Evolutionary conservation across 306 rosid species (phyloP), one percentile per base, ranked within the genome.

Genomic region (Coriaria nepalensis): DNA sequence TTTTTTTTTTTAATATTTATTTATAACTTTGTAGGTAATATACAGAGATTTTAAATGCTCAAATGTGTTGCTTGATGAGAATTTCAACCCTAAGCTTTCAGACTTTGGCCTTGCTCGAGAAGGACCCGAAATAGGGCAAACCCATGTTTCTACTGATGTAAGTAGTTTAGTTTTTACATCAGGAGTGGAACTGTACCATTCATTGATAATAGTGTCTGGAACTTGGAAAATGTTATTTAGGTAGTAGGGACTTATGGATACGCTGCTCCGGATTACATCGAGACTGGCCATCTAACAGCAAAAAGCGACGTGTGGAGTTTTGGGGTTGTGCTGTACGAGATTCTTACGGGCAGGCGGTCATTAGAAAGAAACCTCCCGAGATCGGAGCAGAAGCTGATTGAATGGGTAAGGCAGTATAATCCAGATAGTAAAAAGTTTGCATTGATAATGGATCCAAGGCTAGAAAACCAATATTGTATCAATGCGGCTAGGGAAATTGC

Each of bases 241-340:
- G 96, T 86, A 33, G 61, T 86, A 54, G 96, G 93, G 13, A 86
- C 96, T n/a, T 55, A 61, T 44, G 96, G 96, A 46, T 82, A 86
- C 56, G 96, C 96, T 49, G 96, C 96, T 56, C 96, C 96, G 15
- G 90, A 86, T 66, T 86, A 82, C 73, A 66, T 86, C 8, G 70
- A 74, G 54, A 86, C 96, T 0, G 96, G 93, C 4, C 96, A 86
- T 77, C 81, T 86, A 55, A 86, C 96, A 9, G 54, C 73, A 14
- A 86, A 86, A 74, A 86, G 96, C 37, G 93, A 86, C 45, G 96
- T 86, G 34, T 86, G 96, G 96, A 81, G 88, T 62, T 74, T 72
- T 4, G 96, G 96, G 0, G 96, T 86, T 9, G 88, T 86, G 14
- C 61, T 82, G 20, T 86, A 74, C 13, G 96, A 86, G 70, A 72